These are phyloP conservation scores for Phaeophleospora eucalypticola DNA, from an alignment of 2,329 filamentous ascomycete genomes.

Conservation along the genomic window DNA sequence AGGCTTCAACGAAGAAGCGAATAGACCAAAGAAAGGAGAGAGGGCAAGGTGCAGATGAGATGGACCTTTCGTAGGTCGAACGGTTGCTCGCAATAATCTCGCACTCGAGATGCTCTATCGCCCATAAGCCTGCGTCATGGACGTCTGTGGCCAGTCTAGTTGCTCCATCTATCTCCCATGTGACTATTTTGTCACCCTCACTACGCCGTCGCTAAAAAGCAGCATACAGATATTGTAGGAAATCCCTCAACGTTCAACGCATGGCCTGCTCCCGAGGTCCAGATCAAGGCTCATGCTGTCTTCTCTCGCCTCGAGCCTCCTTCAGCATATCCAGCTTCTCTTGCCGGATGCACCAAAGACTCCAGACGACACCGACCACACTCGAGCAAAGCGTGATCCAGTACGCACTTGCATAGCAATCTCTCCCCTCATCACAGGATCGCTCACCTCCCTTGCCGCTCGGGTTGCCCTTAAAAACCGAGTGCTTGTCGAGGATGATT, in stretches of 20 bases:
- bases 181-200: no score
- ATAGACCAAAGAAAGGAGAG: constrained; percentile 44
- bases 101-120: not conserved
- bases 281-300: constrained; percentile 17
- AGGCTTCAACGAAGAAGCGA: constrained; percentile 53
- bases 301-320: constrained; percentile 14
- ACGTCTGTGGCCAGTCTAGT: no score
- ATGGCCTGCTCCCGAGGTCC: not conserved
- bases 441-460: constrained; percentile 46
- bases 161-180: no score
- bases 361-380: constrained; percentile 62
- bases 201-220: not conserved
- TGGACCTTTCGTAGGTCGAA: constrained; percentile 31
- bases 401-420: constrained; percentile 80
- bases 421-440: constrained; percentile 70
- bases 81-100: not conserved
- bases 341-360: constrained; percentile 61
- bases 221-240: no score
- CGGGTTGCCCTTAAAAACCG: constrained; percentile 59
- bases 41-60: constrained; percentile 37
- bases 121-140: not conserved
- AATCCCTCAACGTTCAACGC: not conserved
- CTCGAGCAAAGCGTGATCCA: constrained; percentile 71
- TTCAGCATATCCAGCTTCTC: constrained; percentile 27
- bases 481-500: constrained; percentile 74